phyloP scores from a whole-genome alignment of 257 asterid species.

The Paraleonurus japonicus region DNA sequence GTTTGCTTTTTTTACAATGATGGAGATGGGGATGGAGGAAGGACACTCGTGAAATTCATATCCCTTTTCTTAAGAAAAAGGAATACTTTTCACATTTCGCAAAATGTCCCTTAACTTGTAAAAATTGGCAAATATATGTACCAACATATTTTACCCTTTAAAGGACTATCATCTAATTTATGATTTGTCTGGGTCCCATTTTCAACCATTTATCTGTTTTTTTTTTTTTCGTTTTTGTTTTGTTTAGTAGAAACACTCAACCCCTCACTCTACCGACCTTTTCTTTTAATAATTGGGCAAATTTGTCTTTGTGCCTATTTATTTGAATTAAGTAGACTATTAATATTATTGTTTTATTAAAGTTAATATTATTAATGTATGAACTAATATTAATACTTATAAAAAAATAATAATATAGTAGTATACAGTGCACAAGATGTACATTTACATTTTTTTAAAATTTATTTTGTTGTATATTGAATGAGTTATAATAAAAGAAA shows the following conservation, averaged over 20 bases:
- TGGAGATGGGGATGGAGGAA: constrained; percentile 11
- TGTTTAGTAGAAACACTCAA: background rate
- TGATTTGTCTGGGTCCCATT: background rate
- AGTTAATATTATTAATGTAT: too few species aligned
- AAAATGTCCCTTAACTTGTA: background rate
- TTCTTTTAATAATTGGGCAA: background rate
- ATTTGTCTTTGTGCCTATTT: background rate
- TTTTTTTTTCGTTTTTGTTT: background rate
- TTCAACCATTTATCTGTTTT: background rate
- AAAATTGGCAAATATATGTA: background rate
- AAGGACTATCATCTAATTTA: background rate
- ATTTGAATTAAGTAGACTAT: background rate
- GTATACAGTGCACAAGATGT: too few species aligned
- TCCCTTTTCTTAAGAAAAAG: background rate
- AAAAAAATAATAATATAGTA: too few species aligned
- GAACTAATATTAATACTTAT: too few species aligned
- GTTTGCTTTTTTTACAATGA: constrained; percentile 4
- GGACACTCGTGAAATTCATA: constrained; percentile 10
- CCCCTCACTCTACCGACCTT: background rate
- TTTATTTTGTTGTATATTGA: too few species aligned
- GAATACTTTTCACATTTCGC: constrained; percentile 2
- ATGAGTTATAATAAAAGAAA: background rate
- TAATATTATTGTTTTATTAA: too few species aligned
- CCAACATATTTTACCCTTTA: background rate
- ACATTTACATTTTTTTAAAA: too few species aligned